phyloP scores from a whole-genome alignment of 2,329 filamentous ascomycete species.

The Pseudomassariella vexata region DNA sequence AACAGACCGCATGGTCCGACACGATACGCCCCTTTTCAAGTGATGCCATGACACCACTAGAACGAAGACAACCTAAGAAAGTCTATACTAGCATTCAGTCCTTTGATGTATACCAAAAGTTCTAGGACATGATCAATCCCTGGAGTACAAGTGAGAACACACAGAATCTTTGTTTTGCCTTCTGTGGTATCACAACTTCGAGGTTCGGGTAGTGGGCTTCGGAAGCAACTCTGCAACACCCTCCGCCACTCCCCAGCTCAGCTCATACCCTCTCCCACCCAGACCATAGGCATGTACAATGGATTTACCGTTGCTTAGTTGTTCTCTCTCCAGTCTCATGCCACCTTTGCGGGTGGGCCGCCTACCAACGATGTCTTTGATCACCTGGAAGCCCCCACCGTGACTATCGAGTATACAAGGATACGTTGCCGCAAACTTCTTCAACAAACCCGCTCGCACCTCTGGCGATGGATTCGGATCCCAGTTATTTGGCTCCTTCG shows the following conservation, averaged over 20 bases:
- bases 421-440: constrained; percentile 21
- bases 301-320: constrained; percentile 16
- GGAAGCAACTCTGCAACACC: constrained; percentile 37
- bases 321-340: constrained; percentile 48
- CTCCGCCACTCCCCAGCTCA: constrained; percentile 54
- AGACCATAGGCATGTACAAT: constrained; percentile 54
- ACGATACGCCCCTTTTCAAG: too few species aligned
- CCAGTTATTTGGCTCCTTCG: constrained; percentile 56
- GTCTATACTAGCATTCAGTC: too few species aligned
- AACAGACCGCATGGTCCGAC: too few species aligned
- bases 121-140: too few species aligned
- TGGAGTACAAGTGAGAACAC: too few species aligned
- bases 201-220: too few species aligned
- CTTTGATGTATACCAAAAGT: too few species aligned
- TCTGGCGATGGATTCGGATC: constrained; percentile 39
- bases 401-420: constrained; percentile 19
- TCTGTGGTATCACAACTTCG: too few species aligned
- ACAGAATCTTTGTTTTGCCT: too few species aligned
- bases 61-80: too few species aligned
- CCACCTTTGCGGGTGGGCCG: constrained; percentile 39
- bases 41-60: too few species aligned
- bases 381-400: constrained; percentile 23
- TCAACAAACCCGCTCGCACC: constrained; percentile 41
- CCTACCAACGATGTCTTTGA: constrained; percentile 38
- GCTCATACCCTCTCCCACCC: constrained; percentile 55